These are phyloP conservation scores for Kernera saxatilis DNA, from an alignment of 345 rosid species.

Conservation along the genomic window DNA sequence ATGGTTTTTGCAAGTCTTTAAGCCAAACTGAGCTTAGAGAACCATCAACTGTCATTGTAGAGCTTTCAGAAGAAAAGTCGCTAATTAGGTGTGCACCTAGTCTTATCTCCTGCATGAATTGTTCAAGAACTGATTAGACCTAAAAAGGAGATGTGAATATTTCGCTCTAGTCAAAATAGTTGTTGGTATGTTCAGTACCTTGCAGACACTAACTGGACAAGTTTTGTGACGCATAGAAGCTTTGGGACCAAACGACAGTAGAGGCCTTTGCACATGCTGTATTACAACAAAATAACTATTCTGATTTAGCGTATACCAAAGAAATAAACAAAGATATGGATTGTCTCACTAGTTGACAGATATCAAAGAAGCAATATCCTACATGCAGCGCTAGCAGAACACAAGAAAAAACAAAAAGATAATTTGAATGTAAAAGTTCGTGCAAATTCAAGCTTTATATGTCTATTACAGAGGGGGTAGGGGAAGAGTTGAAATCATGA, in stretches of 20 bases:
- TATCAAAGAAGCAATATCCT: neutral
- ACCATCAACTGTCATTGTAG: constrained; percentile 61
- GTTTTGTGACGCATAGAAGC: constrained; percentile 74
- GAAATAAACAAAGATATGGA: neutral
- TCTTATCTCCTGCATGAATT: constrained; percentile 62
- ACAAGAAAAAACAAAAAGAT: neutral
- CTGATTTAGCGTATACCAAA: neutral
- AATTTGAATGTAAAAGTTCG: neutral
- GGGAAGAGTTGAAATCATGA: neutral
- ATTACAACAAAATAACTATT: constrained; percentile 25
- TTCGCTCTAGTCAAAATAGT: neutral
- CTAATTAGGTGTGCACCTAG: constrained; percentile 64
- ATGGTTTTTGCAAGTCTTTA: constrained; percentile 58
- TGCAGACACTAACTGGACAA: constrained; percentile 83
- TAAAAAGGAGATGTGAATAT: constrained; percentile 16
- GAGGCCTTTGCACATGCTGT: constrained; percentile 94
- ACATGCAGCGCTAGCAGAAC: neutral
- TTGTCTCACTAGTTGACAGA: neutral
- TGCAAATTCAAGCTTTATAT: neutral
- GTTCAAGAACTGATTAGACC: constrained; percentile 19
- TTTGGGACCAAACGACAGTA: constrained; percentile 92
- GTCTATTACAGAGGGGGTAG: neutral
- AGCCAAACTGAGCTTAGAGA: constrained; percentile 80
- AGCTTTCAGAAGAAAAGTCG: constrained; percentile 68
- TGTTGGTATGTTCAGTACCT: constrained; percentile 45